Evolutionary conservation across 345 rosid species (phyloP).

Genomic region (Sisymbrium altissimum): DNA sequence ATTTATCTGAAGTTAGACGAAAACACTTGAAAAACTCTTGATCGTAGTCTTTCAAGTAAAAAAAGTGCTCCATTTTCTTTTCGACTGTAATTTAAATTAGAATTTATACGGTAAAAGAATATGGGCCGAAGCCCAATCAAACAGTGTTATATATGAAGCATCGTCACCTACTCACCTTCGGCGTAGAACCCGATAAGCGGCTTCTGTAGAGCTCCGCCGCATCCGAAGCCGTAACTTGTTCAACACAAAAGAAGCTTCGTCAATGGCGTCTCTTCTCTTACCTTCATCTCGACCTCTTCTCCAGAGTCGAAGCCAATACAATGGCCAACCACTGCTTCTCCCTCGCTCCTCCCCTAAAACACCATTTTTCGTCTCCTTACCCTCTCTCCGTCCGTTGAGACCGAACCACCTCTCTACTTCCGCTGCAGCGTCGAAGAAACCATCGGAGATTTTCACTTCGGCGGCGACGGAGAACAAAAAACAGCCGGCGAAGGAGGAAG

Average conservation of each 20-base stretch:
- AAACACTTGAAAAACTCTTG: background rate
- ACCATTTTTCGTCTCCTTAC: slow-evolving; percentile 24
- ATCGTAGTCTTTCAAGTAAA: background rate
- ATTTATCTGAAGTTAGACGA: background rate
- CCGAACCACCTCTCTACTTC: slow-evolving; percentile 12
- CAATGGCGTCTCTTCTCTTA: slow-evolving; percentile 40
- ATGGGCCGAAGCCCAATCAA: slow-evolving; percentile 20
- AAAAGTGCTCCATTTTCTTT: background rate
- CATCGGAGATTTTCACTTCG: background rate
- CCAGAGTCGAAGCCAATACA: slow-evolving; percentile 26
- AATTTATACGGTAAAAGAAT: background rate
- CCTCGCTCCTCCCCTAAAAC: slow-evolving; percentile 17
- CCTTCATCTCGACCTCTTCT: slow-evolving; percentile 30
- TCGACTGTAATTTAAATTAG: background rate
- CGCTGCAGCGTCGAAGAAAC: slow-evolving; percentile 38
- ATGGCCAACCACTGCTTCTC: slow-evolving; percentile 15
- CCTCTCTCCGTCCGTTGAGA: slow-evolving; percentile 14
- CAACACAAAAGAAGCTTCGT: background rate
- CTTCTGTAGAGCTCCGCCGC: slow-evolving; percentile 31
- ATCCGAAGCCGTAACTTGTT: slow-evolving; percentile 9
- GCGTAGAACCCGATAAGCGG: slow-evolving; percentile 7
- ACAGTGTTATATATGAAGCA: background rate
- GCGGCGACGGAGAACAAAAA: slow-evolving; percentile 11
- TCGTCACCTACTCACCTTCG: background rate
- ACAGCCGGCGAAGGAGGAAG: slow-evolving; percentile 32